These are phyloP conservation scores for Daldinia sp. DNA, from an alignment of 2,329 filamentous ascomycete species.

Conservation along the genomic window DNA sequence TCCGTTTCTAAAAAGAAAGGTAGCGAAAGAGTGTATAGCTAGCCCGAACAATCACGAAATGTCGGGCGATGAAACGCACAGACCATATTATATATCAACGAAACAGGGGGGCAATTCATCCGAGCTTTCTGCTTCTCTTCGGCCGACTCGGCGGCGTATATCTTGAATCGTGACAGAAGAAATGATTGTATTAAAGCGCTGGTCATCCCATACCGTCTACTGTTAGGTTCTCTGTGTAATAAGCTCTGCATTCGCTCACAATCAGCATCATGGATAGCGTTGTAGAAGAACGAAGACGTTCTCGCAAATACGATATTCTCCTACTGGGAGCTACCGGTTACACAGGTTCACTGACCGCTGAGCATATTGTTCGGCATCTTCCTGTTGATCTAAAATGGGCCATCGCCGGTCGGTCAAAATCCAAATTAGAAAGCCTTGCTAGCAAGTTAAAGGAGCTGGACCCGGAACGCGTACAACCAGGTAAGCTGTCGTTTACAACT, in stretches of 20 bases:
- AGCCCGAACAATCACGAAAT: not conserved
- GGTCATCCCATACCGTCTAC: not conserved
- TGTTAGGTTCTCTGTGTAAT: not conserved
- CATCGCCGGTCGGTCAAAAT: constrained; percentile 32
- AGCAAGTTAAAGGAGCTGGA: constrained; percentile 25
- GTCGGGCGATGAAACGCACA: not conserved
- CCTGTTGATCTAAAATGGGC: constrained; percentile 35
- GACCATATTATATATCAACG: not conserved
- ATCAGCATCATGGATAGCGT: constrained; percentile 13
- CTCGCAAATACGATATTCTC: constrained; percentile 33
- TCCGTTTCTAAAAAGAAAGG: not conserved
- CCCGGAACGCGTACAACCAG: constrained; percentile 38
- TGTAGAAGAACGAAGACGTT: constrained; percentile 13
- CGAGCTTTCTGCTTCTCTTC: not conserved
- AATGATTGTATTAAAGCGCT: not conserved
- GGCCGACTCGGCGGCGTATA: not conserved
- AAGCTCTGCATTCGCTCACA: not conserved
- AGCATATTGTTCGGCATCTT: constrained; percentile 27
- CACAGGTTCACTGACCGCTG: constrained; percentile 32
- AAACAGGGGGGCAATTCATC: not conserved
- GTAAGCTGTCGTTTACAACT: constrained; percentile 20
- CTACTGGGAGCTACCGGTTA: constrained; percentile 39
- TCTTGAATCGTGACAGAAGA: not conserved
- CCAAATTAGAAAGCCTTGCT: constrained; percentile 30
- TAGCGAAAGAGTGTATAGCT: not conserved